Percentiles rank a stretch among this genome's conserved stretches.
These are phyloP conservation scores for Xanthoconium separans DNA, from an alignment of 1,284 basidiomycete genomes.

Conservation along the genomic window DNA sequence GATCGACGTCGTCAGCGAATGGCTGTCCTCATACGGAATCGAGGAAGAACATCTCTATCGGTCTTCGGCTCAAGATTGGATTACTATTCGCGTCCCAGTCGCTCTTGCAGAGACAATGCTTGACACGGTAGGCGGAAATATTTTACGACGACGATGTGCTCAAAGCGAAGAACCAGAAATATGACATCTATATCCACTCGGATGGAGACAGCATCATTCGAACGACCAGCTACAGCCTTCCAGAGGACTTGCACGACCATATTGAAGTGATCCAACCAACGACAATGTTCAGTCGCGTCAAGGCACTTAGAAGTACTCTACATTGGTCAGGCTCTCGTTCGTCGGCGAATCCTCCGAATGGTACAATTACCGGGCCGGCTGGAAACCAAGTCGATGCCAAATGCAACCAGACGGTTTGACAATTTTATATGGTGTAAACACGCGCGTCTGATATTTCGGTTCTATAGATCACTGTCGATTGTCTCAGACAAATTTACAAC, in stretches of 20 bases:
- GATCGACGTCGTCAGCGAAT: constrained; percentile 53
- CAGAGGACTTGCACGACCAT: constrained; percentile 57
- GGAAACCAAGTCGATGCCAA: constrained; percentile 46
- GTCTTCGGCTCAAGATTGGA: constrained; percentile 69
- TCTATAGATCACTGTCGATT: constrained; percentile 42
- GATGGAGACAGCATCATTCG: constrained; percentile 57
- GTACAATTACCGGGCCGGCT: constrained; percentile 31
- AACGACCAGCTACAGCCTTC: constrained; percentile 71
- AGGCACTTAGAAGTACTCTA: constrained; percentile 46
- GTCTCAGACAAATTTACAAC: constrained; percentile 37
- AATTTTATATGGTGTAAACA: constrained; percentile 28
- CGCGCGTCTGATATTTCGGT: constrained; percentile 1
- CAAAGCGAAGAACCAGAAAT: constrained; percentile 43
- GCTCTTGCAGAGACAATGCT: constrained; percentile 65
- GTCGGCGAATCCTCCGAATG: background rate
- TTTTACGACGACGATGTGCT: background rate
- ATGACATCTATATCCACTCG: constrained; percentile 58
- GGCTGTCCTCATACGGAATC: constrained; percentile 61
- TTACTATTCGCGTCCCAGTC: constrained; percentile 59
- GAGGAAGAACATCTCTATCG: constrained; percentile 44
- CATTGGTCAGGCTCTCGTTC: constrained; percentile 23
- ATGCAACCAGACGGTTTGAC: constrained; percentile 44
- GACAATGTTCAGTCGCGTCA: constrained; percentile 62
- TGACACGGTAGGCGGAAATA: constrained; percentile 46
- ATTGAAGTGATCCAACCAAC: constrained; percentile 75